phyloP scores from a whole-genome alignment of 306 rosid genomes.

The Purshia tridentata region DNA sequence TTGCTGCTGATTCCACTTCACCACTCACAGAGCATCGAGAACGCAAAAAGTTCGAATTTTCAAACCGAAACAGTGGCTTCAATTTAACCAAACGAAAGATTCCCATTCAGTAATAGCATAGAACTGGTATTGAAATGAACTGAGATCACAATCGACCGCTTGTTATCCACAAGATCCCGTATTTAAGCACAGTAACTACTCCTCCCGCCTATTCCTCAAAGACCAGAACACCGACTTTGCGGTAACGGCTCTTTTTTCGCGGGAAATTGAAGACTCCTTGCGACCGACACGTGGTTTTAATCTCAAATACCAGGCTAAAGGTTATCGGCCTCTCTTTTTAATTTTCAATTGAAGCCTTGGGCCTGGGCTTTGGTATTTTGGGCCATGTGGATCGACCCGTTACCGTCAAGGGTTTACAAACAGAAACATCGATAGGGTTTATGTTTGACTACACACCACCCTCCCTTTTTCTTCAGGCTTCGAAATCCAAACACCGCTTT shows the following conservation, averaged over 20 bases:
- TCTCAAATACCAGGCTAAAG: no score
- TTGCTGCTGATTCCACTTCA: background rate
- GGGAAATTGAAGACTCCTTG: no score
- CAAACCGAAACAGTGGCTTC: background rate
- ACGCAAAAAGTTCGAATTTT: background rate
- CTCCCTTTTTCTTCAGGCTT: no score
- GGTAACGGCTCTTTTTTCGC: no score
- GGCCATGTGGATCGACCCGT: background rate
- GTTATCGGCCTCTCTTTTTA: no score
- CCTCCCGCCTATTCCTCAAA: background rate
- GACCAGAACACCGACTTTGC: no score
- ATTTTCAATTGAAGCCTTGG: background rate
- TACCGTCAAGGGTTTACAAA: background rate
- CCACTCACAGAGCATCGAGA: background rate
- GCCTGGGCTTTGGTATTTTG: background rate
- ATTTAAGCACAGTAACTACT: background rate
- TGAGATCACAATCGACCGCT: background rate
- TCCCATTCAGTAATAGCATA: conserved; percentile 6
- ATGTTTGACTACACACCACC: no score
- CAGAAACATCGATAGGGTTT: background rate
- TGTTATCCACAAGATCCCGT: no score
- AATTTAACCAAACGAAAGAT: background rate
- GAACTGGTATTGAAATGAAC: background rate
- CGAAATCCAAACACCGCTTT: no score
- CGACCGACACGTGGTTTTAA: no score